Conservation (phyloP, 2,329 filamentous ascomycete species). For the Lomentospora prolificans region DNA sequence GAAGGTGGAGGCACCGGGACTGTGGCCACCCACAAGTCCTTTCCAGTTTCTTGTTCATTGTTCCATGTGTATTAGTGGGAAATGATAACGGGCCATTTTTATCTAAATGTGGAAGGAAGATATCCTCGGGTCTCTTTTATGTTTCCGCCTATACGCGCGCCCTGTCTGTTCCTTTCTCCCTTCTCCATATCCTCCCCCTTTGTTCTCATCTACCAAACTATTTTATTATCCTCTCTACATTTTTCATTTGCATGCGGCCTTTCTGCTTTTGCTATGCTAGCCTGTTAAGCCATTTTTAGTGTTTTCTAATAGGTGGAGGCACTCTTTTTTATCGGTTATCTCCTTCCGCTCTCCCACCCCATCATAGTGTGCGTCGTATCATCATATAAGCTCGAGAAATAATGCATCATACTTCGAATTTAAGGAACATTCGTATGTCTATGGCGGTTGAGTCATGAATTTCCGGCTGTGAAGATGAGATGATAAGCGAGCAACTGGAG, state of each 20-base stretch:
- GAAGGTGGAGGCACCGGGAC: not conserved
- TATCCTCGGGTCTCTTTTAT: not conserved
- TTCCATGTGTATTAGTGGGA: constrained; percentile 4
- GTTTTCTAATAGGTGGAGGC: not conserved
- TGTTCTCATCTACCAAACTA: not conserved
- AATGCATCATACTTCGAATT: not conserved
- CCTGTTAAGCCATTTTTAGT: not conserved
- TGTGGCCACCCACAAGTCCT: not conserved
- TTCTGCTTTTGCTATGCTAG: not conserved
- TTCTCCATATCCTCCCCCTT: not conserved
- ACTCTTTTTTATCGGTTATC: not conserved
- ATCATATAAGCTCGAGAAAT: not conserved
- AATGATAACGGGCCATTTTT: constrained; percentile 6
- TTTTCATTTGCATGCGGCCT: not conserved
- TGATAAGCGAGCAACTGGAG: too few relatives aligned
- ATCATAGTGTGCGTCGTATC: not conserved
- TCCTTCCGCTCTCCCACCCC: not conserved
- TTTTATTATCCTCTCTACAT: constrained; percentile 3
- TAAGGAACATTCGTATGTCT: not conserved
- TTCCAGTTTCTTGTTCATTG: constrained; percentile 1
- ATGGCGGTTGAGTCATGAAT: not conserved
- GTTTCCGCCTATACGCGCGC: not conserved
- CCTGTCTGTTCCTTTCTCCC: not conserved
- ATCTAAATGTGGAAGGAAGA: not conserved
- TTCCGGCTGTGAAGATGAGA: not conserved